Evolutionary conservation across 768 basidiomycete species (phyloP).

Genomic region (Pleurotus pulmonarius): DNA sequence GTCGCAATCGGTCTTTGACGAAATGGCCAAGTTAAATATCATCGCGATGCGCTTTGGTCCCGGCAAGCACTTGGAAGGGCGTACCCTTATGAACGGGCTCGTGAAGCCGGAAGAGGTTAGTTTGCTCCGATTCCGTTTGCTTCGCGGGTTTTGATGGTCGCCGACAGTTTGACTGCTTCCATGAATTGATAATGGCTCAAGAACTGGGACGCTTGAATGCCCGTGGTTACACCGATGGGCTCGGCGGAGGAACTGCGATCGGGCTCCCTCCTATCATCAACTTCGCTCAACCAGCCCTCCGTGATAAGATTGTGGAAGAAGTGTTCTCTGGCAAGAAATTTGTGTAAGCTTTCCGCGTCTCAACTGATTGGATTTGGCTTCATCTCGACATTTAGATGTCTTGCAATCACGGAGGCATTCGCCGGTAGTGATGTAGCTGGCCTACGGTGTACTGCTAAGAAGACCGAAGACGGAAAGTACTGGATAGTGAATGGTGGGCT

Average conservation of each 20-base stretch:
- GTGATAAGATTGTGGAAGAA: conserved; percentile 43
- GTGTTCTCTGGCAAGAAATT: conserved; percentile 63
- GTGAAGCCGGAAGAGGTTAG: conserved; percentile 72
- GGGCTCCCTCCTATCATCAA: conserved; percentile 62
- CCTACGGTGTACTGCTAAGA: conserved; percentile 55
- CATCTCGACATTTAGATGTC: conserved; percentile 22
- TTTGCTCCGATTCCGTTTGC: not conserved
- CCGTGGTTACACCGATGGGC: conserved; percentile 69
- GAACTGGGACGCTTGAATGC: conserved; percentile 53
- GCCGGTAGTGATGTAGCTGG: conserved; percentile 70
- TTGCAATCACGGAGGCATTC: conserved; percentile 76
- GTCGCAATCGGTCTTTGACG: conserved; percentile 72
- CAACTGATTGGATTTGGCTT: not conserved
- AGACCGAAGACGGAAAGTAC: conserved; percentile 62
- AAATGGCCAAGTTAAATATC: conserved; percentile 70
- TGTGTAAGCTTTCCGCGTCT: conserved; percentile 29
- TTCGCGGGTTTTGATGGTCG: not conserved
- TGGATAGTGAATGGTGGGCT: conserved; percentile 50
- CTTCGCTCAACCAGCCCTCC: conserved; percentile 35
- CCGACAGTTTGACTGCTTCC: conserved; percentile 23
- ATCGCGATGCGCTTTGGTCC: conserved; percentile 86
- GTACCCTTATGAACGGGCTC: conserved; percentile 67
- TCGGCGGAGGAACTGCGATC: conserved; percentile 62
- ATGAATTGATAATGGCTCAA: conserved; percentile 65
- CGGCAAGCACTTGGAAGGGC: conserved; percentile 78